Conservation (phyloP, 2,329 filamentous ascomycete genomes). For the Macroventuria anomochaeta region DNA sequence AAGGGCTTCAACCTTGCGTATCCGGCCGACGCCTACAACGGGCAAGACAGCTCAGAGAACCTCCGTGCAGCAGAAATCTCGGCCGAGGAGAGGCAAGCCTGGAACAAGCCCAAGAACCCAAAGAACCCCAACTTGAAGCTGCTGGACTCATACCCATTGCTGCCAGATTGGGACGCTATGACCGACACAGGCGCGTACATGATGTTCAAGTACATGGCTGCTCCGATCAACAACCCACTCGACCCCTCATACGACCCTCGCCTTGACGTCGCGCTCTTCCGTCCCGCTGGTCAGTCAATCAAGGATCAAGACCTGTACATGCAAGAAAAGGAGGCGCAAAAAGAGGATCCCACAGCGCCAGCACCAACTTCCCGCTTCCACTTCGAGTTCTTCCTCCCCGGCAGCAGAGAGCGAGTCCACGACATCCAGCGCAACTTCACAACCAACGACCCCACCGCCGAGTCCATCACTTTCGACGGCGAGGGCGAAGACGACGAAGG, state of each 20-base stretch:
- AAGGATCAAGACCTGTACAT: conserved; percentile 59
- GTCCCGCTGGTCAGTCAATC: conserved; percentile 61
- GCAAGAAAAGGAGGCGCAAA: conserved; percentile 50
- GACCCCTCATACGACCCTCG: conserved; percentile 61
- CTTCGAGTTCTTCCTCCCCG: conserved; percentile 66
- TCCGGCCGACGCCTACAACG: conserved; percentile 69
- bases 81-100: conserved; percentile 63
- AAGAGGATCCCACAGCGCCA: conserved; percentile 57
- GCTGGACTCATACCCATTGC: conserved; percentile 65
- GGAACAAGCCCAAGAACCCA: conserved; percentile 66
- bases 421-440: conserved; percentile 64
- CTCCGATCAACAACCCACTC: conserved; percentile 59
- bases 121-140: conserved; percentile 63
- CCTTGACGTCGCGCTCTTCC: conserved; percentile 64
- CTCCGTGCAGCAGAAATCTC: conserved; percentile 62
- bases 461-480: conserved; percentile 48
- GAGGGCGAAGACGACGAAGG: conserved; percentile 51
- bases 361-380: conserved; percentile 63
- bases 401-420: conserved; percentile 54
- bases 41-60: conserved; percentile 65
- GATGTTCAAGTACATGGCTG: conserved; percentile 66
- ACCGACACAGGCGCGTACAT: conserved; percentile 66
- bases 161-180: conserved; percentile 67
- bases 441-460: conserved; percentile 59
- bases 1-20: conserved; percentile 72